Evolutionary conservation across 441 rosid species (phyloP), one percentile per base, ranked within the genome.

Genomic region (Flueggea neowawraea): DNA sequence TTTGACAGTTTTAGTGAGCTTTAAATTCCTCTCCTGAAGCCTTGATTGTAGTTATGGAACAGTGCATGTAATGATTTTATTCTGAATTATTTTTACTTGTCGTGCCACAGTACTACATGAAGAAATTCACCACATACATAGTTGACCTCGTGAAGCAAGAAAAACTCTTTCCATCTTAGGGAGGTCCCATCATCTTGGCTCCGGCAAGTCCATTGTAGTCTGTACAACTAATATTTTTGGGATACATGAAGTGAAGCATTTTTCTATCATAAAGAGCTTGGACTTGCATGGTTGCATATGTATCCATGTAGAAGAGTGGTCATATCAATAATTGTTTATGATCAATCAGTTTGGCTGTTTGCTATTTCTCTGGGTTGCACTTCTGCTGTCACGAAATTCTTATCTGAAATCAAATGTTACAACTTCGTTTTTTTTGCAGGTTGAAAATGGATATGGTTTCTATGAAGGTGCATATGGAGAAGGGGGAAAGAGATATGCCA

Each of bases 131-230:
- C 53, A 82, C 95, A 0, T 71, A 70, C 73, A 90, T 90, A 51
- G 97, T 95, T 54, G 71, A 88, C 63, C 76, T 86, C 65, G 84
- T 91, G 96, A 89, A 88, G 83, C 66, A 82, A 64, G 97, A 95
- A 85, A 91, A 88, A 82, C 89, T 95, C 69, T 95, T 91, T 63
- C 91, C 96, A 69, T 86, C 88, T 14, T 98, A 91, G 65, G 99
- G 97, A 61, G 99, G 99, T 69, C 98, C 99, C 47, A 91, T 95
- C 69, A 91, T 95, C 79, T 74, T 95, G 75, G 74, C 99, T 59
- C 99, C 91, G 96, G 99, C 70, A 78, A 82, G 78, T 58, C 52
- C 31, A 65, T 62, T 50, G 53, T 31, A 28, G n/a, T 41, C 36
- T 54, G 28, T 31, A 28, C 50, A 12, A 12, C 59, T 52, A 16